Evolutionary conservation across 2,329 filamentous ascomycete species (phyloP), one percentile per base, ranked within the genome.

Genomic region (Sclerotinia trifoliorum): DNA sequence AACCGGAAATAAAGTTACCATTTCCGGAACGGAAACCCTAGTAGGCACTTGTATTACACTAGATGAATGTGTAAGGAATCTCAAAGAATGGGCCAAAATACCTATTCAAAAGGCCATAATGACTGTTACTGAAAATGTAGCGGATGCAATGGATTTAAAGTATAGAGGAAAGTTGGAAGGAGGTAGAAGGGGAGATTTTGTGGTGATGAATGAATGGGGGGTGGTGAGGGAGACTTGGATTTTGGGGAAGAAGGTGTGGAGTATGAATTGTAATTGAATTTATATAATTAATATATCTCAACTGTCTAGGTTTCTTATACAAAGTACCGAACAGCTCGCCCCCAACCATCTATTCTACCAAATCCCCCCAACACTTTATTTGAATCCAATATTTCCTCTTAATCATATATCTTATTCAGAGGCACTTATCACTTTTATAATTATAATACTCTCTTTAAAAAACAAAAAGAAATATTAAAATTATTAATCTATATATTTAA

Each of bases 1-100:
- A 72, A 70, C 71, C 3, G 83, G 83, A 0, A 81, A 81, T 35
- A 76, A 79, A 62, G 84, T 83, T 0, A 83, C 81, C 0, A 85
- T 85, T 56, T 80, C 81, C 19, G 82, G 81, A 2, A 85, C 83
- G 0, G 80, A 85, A 15, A 86, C 84, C 13, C 74, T 86, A 65
- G 82, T 86, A 35, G 84, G 84, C 0, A 83, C 83, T 0, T 85
- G 83, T 71, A 83, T 83, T 44, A 78, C 79, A 4, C 72, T 87
- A 66, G 80, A 84, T 67, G 79, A 84, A 68, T 83, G 83, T 68
- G 80, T 86, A 19, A 76, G 80, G 60, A 85, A 77, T 55, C 65
- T 76, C 19, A 76, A 74, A 72, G 46, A 42, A 5, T 75, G 73
- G 74, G 73, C 74, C 6, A 69, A 68, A 24, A 72, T 76, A 19